These are phyloP conservation scores for Anacardium occidentale DNA, from an alignment of 345 rosid genomes.

Conservation along the genomic window DNA sequence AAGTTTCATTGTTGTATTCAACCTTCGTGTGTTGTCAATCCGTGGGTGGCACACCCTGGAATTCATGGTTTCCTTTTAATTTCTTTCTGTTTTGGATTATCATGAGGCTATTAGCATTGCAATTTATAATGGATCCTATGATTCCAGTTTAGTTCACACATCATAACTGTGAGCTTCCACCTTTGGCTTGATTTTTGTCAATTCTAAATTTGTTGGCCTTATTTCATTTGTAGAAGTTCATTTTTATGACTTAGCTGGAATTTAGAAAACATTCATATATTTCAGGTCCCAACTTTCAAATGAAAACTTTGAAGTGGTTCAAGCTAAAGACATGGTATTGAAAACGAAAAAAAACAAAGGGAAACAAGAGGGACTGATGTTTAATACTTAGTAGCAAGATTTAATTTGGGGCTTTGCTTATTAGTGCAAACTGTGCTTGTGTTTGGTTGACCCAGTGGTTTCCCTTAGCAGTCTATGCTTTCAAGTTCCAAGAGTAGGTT, in stretches of 20 bases:
- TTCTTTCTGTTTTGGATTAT: too few species aligned
- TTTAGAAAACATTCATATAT: too few species aligned
- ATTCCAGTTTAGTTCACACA: too few species aligned
- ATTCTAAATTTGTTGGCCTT: neutral
- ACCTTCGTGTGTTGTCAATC: too few species aligned
- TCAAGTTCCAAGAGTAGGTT: neutral
- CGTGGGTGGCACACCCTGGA: too few species aligned
- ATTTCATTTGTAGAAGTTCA: neutral
- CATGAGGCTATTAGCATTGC: too few species aligned
- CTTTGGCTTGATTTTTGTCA: neutral
- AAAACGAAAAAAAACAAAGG: neutral
- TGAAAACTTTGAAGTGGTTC: neutral
- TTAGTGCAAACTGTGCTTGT: neutral
- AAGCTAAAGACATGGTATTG: neutral
- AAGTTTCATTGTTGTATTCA: too few species aligned
- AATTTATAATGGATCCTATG: too few species aligned
- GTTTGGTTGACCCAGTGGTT: neutral
- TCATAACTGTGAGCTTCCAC: too few species aligned
- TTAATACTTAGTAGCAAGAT: too few species aligned
- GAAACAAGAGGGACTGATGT: neutral
- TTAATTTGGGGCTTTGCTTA: neutral
- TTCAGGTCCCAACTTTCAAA: neutral
- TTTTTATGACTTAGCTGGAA: neutral
- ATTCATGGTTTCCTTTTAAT: too few species aligned
- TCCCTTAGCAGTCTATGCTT: neutral